These are phyloP conservation scores for Cerrena zonata DNA, from an alignment of 1,284 basidiomycete genomes.

Conservation along the genomic window DNA sequence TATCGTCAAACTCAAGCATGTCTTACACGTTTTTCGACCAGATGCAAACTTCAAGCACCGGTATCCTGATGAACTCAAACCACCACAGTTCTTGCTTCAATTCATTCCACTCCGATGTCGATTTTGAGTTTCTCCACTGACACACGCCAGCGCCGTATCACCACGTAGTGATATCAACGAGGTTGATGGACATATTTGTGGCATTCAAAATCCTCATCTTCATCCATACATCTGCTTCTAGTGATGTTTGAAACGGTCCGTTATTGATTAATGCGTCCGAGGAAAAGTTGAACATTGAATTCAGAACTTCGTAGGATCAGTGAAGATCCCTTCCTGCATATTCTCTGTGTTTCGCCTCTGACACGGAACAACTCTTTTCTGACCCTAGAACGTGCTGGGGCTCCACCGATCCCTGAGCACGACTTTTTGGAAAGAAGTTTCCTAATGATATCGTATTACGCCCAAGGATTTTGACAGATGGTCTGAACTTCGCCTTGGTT, in stretches of 20 bases:
- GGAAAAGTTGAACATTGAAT: too few relatives aligned
- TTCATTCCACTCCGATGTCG: background rate
- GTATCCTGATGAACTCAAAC: background rate
- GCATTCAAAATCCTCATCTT: background rate
- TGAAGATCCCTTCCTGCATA: too few relatives aligned
- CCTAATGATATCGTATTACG: too few relatives aligned
- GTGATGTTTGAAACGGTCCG: background rate
- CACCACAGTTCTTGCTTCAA: background rate
- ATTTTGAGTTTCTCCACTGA: background rate
- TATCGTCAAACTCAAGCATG: background rate
- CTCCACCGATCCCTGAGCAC: too few relatives aligned
- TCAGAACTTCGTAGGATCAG: too few relatives aligned
- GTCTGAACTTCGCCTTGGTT: too few relatives aligned
- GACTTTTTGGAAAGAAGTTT: too few relatives aligned
- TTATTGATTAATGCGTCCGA: background rate
- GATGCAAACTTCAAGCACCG: background rate
- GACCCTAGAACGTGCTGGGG: too few relatives aligned
- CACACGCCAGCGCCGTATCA: background rate
- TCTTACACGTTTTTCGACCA: background rate
- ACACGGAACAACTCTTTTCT: too few relatives aligned
- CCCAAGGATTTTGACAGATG: too few relatives aligned
- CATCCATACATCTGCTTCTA: background rate
- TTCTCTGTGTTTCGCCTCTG: too few relatives aligned
- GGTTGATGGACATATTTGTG: background rate
- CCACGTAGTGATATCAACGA: background rate